Evolutionary conservation across 805 yeast genomes (phyloP).

Genomic region (Ogataea pignaliae): DNA sequence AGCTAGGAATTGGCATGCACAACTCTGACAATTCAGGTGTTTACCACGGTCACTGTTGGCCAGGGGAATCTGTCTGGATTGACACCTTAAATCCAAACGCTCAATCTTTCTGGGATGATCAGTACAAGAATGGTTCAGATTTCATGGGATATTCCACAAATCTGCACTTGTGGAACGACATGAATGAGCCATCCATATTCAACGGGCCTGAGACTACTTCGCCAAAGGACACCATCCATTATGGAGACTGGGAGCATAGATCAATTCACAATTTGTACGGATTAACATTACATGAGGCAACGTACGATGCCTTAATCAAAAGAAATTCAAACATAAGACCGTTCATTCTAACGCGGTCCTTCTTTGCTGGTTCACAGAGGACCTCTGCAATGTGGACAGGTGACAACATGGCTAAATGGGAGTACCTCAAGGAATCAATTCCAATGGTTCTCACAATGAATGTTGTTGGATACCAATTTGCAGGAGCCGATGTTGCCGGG

Average conservation of each 20-base stretch:
- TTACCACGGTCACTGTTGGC: constrained; percentile 94
- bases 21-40: constrained; percentile 39
- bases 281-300: constrained; percentile 71
- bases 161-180: constrained; percentile 90
- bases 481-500: constrained; percentile 97
- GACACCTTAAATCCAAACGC: constrained; percentile 73
- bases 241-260: constrained; percentile 83
- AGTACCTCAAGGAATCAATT: constrained; percentile 67
- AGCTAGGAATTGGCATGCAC: constrained; percentile 40
- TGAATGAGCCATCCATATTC: constrained; percentile 96
- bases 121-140: constrained; percentile 42
- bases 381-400: constrained; percentile 98
- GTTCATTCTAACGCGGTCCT: constrained; percentile 81
- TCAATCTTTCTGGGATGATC: constrained; percentile 51
- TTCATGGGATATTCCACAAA: constrained; percentile 54
- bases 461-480: constrained; percentile 81
- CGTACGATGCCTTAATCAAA: constrained; percentile 57
- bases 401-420: constrained; percentile 93
- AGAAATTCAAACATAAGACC: constrained; percentile 64
- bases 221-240: constrained; percentile 76
- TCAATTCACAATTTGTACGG: constrained; percentile 89
- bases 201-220: constrained; percentile 92
- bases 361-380: constrained; percentile 87
- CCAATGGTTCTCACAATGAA: constrained; percentile 87
- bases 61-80: constrained; percentile 93